Evolutionary conservation across 306 rosid species (phyloP), one percentile per base, ranked within the genome.

Genomic region (Cucurbita argyrosperma): DNA sequence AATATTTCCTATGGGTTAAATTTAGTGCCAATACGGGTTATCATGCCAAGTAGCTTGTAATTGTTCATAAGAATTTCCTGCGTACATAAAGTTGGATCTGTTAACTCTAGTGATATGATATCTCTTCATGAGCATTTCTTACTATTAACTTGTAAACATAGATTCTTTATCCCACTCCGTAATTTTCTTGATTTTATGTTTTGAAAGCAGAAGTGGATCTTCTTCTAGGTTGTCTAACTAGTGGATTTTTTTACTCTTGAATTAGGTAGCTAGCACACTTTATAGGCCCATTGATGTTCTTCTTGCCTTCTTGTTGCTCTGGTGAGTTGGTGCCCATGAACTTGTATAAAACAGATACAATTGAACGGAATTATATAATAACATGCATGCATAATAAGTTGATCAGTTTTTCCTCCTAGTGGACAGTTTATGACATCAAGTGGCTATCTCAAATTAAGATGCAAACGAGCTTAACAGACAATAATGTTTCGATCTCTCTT

Each of bases 241-340:
- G 77, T 57, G 77, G 64, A 58, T 61, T 74, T 74, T 30, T 46
- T 74, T 47, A 47, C 30, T 74, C 57, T 74, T 74, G 77, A 74
- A 57, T 74, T 74, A 74, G 77, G 77, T 60, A 74, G 71, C 77
- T 74, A 74, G 57, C 71, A 42, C 69, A 4, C 71, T 57, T 74
- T 60, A 74, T 59, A 74, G 77, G 77, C 57, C 77, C 40, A 45
- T 59, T 59, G 77, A 74, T 74, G 77, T 74, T 58, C 77, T 60
- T 74, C 71, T 59, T 64, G 77, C 67, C 69, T 58, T 73, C 50
- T 74, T 57, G 40, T 74, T 59, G 67, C 77, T 74, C 77, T 59
- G 77, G 77, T 74, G 77, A 74, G 77, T 74, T 70, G 59, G 74
- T 70, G 74, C 74, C 74, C 51, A n/a, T 35, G 49, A 70, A 49